Base-by-base conservation (phyloP, 192 early-diverging fungal species). In the Backusella mclennaniae region DNA sequence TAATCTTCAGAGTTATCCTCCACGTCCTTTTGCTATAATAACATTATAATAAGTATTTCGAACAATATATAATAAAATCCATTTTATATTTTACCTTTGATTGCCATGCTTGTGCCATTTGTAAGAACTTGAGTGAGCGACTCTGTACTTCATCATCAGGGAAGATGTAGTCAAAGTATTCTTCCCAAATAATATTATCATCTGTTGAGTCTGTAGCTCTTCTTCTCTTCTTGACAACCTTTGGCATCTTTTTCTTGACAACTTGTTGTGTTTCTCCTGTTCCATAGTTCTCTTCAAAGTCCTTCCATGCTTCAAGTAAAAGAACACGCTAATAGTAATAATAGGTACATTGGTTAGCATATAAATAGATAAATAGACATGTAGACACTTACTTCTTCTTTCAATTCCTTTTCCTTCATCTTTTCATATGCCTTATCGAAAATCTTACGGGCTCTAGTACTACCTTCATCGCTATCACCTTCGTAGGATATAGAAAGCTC, bases 101-200 rank as follows among this genome's bases (percentile, higher is more conserved):
- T 72, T 77, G 90, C 97, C 96, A 97, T 76, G 92, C 85, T 69
- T 97, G 95, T 8, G 96, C 97, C 87, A 94, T 91, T 77, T 91
- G 92, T 77, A 99, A 87, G 35, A 99, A 85, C 84, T 97, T 99
- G 76, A 98, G 89, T 78, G 93, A 93, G 9, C 95, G 89, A 41
- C 90, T 88, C 67, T 97, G 93, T 6, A 87, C 87, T 76, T 96
- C 92, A 76, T 99, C 98, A 73, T 99, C 98, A 35, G 97, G 96
- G 83, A 98, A 99, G 67, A 99, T 92, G 82, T 99, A 99, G 77
- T 99, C 97, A 87, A 94, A 96, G 90, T 97, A 99, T 88, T 99
- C 98, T 81, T 99, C 98, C 91, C 93, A 90, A 29, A 92, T 89
- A 35, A 85, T 86, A 66, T 87, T 86, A 29, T 77, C 88, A 23